phyloP scores from a whole-genome alignment of 176 grass and related monocot species.

The Puya raimondii region DNA sequence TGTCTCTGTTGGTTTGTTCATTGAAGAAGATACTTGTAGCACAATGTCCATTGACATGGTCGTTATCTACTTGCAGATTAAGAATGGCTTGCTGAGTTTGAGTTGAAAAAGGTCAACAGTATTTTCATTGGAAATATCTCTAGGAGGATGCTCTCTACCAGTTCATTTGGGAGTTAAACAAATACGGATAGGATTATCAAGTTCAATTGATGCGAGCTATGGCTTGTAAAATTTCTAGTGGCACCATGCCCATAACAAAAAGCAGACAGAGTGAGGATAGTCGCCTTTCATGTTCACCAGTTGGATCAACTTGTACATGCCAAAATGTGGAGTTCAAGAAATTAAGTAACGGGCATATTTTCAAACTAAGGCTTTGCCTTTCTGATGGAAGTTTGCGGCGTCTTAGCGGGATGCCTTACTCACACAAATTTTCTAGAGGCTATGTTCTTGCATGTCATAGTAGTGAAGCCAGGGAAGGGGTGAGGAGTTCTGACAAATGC shows the following conservation, averaged over 20 bases:
- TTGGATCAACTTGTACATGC: constrained; percentile 25
- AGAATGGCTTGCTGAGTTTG: no score
- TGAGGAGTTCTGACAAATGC: constrained; percentile 27
- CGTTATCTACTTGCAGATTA: neutral
- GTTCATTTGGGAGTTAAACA: neutral
- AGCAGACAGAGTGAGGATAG: constrained; percentile 24
- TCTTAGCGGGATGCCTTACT: constrained; percentile 17
- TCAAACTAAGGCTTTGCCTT: constrained; percentile 17
- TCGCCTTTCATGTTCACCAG: constrained; percentile 15
- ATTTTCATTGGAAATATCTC: neutral
- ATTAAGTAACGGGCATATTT: constrained; percentile 24
- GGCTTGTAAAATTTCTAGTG: constrained; percentile 36
- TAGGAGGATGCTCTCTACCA: neutral
- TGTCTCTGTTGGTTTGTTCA: neutral
- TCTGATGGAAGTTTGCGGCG: constrained; percentile 31
- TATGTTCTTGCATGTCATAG: constrained; percentile 26
- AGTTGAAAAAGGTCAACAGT: no score
- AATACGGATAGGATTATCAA: neutral
- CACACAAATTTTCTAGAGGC: constrained; percentile 15
- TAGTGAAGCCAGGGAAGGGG: constrained; percentile 38
- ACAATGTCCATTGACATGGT: neutral
- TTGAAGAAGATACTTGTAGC: neutral
- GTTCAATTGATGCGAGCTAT: constrained; percentile 4
- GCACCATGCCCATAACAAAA: constrained; percentile 23
- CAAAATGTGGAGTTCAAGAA: constrained; percentile 34